These are phyloP conservation scores for Epichloe baconii DNA, from an alignment of 2,329 filamentous ascomycete genomes.

Conservation along the genomic window DNA sequence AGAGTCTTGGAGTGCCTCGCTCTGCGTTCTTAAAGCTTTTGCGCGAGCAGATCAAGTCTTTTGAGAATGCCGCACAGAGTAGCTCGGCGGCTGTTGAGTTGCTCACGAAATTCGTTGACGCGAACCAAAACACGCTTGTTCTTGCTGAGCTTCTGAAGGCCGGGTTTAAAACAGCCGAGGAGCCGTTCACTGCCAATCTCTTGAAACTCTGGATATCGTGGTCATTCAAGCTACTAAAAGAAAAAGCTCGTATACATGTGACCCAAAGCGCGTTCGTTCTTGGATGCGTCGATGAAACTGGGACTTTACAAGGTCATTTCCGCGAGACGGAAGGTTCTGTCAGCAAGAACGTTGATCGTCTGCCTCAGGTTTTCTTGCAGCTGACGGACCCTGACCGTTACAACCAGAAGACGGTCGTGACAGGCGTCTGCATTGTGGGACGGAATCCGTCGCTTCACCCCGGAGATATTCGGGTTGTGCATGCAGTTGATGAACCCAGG, in stretches of 20 bases:
- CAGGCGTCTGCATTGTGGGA: slow-evolving; percentile 70
- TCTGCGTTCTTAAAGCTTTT: slow-evolving; percentile 56
- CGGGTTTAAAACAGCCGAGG: slow-evolving; percentile 60
- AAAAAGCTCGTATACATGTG: slow-evolving; percentile 77
- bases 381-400: slow-evolving; percentile 46
- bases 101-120: slow-evolving; percentile 66
- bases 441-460: slow-evolving; percentile 91
- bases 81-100: slow-evolving; percentile 50
- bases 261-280: slow-evolving; percentile 77
- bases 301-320: slow-evolving; percentile 58
- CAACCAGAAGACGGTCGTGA: slow-evolving; percentile 48
- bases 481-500: slow-evolving; percentile 62
- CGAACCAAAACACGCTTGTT: slow-evolving; percentile 64
- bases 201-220: slow-evolving; percentile 78
- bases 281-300: slow-evolving; percentile 79
- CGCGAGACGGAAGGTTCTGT: slow-evolving; percentile 27
- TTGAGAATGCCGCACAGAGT: slow-evolving; percentile 57
- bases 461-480: slow-evolving; percentile 79
- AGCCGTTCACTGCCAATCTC: slow-evolving; percentile 73
- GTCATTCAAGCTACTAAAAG: slow-evolving; percentile 80
- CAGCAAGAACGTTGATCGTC: slow-evolving; percentile 31
- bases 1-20: slow-evolving; percentile 58
- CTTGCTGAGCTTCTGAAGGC: slow-evolving; percentile 66
- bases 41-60: slow-evolving; percentile 49
- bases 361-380: slow-evolving; percentile 86